These are phyloP conservation scores for Pythium pyrilobum DNA, from an alignment of 352 stramenopile genomes.

Conservation along the genomic window DNA sequence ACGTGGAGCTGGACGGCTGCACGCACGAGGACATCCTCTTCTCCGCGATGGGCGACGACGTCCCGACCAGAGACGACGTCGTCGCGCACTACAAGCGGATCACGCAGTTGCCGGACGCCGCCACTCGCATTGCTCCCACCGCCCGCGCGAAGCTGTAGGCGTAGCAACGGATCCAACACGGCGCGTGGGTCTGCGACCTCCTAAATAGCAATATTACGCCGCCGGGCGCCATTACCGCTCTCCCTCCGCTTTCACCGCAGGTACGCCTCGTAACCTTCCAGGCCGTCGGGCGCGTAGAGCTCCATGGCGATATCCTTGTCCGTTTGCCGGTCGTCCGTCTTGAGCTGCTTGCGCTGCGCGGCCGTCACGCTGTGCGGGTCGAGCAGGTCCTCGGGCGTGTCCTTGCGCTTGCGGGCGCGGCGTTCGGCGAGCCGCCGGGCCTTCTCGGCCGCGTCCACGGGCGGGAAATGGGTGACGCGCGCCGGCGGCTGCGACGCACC, in stretches of 20 bases:
- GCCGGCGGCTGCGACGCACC: conserved; percentile 15
- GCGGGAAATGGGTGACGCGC: conserved; percentile 38
- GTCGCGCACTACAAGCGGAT: conserved; percentile 39
- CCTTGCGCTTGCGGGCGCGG: conserved; percentile 43
- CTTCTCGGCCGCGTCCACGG: conserved; percentile 29
- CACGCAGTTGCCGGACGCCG: background rate
- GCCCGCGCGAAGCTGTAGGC: conserved; percentile 6
- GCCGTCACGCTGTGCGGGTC: conserved; percentile 17
- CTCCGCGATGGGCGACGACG: conserved; percentile 59
- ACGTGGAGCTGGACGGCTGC: conserved; percentile 38
- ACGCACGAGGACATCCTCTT: conserved; percentile 66
- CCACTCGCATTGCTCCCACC: background rate
- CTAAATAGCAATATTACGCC: conserved; percentile 14
- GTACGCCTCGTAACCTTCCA: conserved; percentile 59
- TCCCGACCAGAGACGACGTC: conserved; percentile 34
- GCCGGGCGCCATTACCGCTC: background rate
- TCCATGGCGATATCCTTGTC: conserved; percentile 40
- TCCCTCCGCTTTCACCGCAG: conserved; percentile 25
- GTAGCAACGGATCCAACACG: too few species aligned
- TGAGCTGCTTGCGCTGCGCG: conserved; percentile 33
- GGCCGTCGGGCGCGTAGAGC: conserved; percentile 30
- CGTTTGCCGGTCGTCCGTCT: conserved; percentile 29
- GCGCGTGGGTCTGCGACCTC: too few species aligned
- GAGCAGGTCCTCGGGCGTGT: conserved; percentile 11
- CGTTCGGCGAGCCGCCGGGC: conserved; percentile 33